Conservation (phyloP, 495 filamentous ascomycete species). For the Daldinia concentrica region DNA sequence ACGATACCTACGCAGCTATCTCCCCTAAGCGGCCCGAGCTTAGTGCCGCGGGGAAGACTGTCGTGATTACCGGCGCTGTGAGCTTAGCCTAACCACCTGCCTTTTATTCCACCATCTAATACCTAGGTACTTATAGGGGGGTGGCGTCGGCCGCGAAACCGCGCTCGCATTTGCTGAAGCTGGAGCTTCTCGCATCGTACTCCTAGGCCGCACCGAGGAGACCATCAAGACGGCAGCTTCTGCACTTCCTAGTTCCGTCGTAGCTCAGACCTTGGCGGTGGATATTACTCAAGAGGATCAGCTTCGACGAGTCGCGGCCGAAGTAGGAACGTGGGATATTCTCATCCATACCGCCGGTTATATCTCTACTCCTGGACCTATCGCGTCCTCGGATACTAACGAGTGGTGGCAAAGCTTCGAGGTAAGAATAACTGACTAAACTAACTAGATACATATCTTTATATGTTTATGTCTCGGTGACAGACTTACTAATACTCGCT, state of each 20-base stretch:
- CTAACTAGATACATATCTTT: neutral
- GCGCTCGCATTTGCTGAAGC: slow-evolving; percentile 56
- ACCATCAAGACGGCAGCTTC: slow-evolving; percentile 10
- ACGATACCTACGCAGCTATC: neutral
- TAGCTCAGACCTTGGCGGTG: slow-evolving; percentile 36
- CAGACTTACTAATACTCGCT: neutral
- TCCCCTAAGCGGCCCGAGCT: slow-evolving; percentile 1
- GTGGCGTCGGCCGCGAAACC: slow-evolving; percentile 56
- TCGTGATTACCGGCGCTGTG: slow-evolving; percentile 7
- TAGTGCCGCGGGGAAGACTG: slow-evolving; percentile 1
- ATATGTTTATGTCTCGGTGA: neutral
- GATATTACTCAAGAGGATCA: slow-evolving; percentile 53
- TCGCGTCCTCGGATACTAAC: slow-evolving; percentile 38
- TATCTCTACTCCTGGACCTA: slow-evolving; percentile 30
- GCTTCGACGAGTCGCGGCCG: neutral
- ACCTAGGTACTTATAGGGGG: slow-evolving; percentile 2
- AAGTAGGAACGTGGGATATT: slow-evolving; percentile 49
- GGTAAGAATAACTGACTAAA: slow-evolving; percentile 24
- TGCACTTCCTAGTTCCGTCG: slow-evolving; percentile 12
- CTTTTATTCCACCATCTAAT: neutral
- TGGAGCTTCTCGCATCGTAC: slow-evolving; percentile 51
- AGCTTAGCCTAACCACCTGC: slow-evolving; percentile 7
- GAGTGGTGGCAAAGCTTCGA: slow-evolving; percentile 55
- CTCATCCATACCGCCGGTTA: slow-evolving; percentile 50
- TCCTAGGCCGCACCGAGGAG: slow-evolving; percentile 48